Base-by-base conservation (phyloP, 805 yeast genomes). In the Lachancea fermentati region DNA sequence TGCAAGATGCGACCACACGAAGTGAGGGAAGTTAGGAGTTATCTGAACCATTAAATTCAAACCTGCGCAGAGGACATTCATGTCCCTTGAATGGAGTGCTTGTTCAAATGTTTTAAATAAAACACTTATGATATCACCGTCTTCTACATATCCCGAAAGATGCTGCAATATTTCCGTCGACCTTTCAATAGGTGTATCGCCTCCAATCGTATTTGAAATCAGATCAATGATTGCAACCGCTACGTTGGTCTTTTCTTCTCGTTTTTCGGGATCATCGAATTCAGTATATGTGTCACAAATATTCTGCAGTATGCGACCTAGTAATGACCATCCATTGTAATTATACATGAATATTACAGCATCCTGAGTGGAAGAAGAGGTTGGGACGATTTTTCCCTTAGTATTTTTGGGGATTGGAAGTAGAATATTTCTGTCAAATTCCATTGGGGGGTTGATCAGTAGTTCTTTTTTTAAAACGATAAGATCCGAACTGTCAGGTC, bases 271-370 rank as follows among this genome's bases (percentile, higher is more conserved):
- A 11, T 67, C 64, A 37, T 67, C 71, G 42, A 66, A 52, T 17
- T 52, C 39, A 30, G 46, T 22, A 35, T 50, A 55, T 52, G 34
- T 19, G 14, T 44, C 45, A 35, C 56, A 67, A 7, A 81, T 61
- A 47, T 82, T 82, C 48, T 84, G 88, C 24, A 89, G 60, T 0
- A 85, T 65, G 51, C 95, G 72, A 1, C 97, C 97, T 13, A 91
- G 51, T 19, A 84, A 62, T 0, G 95, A 75, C 95, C 97, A 88
- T 1, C 97, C 97, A 54, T 80, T 85, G 57, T 80, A 87, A 3
- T 72, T 71, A 55, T 82, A 76, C 19, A 81, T 64, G 64, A 93
- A 88, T 16, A 86, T 72, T 3, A 84, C 83, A 13, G 67, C 63
- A 30, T 49, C 51, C 16, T 50, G 49, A 30, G 52, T 52, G 18